Percentiles rank a stretch among this genome's conserved stretches.
These are phyloP conservation scores for Vicia villosa DNA, from an alignment of 306 rosid species.

Conservation along the genomic window DNA sequence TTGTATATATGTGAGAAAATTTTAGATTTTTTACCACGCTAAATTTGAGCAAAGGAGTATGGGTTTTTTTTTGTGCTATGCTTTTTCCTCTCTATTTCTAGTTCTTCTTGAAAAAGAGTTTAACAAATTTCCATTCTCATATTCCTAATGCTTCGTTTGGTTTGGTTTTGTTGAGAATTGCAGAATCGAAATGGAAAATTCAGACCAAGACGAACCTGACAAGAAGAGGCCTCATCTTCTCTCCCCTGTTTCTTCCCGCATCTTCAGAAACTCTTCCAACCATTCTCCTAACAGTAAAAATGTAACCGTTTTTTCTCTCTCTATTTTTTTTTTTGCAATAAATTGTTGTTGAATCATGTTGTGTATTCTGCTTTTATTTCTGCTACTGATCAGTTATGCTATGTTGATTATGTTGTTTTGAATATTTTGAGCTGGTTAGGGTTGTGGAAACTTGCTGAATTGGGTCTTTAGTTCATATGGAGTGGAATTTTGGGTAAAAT, in stretches of 20 bases:
- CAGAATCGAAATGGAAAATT: slow-evolving; percentile 61
- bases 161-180: slow-evolving; percentile 18
- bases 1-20: no score
- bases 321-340: neutral
- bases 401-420: neutral
- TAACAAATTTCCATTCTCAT: slow-evolving; percentile 18
- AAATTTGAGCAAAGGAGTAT: neutral
- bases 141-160: slow-evolving; percentile 18
- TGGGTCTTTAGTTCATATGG: neutral
- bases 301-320: slow-evolving; percentile 39
- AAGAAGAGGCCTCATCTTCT: slow-evolving; percentile 84
- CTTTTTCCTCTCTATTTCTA: neutral
- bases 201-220: slow-evolving; percentile 67
- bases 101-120: neutral
- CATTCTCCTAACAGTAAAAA: slow-evolving; percentile 51
- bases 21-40: no score
- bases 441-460: neutral
- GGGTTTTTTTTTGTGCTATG: neutral
- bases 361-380: neutral
- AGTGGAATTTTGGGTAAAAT: neutral
- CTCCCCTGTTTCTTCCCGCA: slow-evolving; percentile 53
- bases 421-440: slow-evolving; percentile 15
- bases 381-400: neutral
- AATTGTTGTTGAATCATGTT: neutral
- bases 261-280: slow-evolving; percentile 58